Conservation (phyloP, 768 basidiomycete genomes). For the Amanita rimosa region DNA sequence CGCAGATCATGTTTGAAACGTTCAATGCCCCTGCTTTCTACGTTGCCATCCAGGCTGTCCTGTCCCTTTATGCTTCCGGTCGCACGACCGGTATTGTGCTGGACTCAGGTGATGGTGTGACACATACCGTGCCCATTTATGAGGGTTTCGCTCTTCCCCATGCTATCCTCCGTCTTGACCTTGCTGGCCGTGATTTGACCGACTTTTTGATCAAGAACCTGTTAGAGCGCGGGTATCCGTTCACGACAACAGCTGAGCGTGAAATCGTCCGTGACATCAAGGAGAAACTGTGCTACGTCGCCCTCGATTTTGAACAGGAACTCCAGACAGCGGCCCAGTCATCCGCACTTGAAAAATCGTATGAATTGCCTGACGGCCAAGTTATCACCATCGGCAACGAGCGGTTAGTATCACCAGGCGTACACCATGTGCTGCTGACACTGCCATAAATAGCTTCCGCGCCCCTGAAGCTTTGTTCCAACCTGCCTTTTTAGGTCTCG, state of each 20-base stretch:
- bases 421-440: constrained; percentile 31
- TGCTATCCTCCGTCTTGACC: constrained; percentile 85
- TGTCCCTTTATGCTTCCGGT: constrained; percentile 88
- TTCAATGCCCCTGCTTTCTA: constrained; percentile 92
- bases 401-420: constrained; percentile 51
- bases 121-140: constrained; percentile 94
- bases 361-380: constrained; percentile 88
- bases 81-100: constrained; percentile 81
- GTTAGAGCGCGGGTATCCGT: constrained; percentile 86
- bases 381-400: constrained; percentile 94
- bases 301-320: constrained; percentile 91
- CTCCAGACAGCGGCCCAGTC: constrained; percentile 84
- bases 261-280: constrained; percentile 98
- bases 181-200: constrained; percentile 89
- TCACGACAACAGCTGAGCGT: constrained; percentile 88
- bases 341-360: constrained; percentile 85
- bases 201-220: constrained; percentile 74
- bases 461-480: constrained; percentile 93
- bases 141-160: constrained; percentile 90
- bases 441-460: constrained; percentile 63
- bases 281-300: constrained; percentile 94
- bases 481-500: constrained; percentile 81
- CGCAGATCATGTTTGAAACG: constrained; percentile 95
- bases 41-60: constrained; percentile 84
- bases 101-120: constrained; percentile 94